Evolutionary conservation across 345 rosid species (phyloP).

Genomic region (Acer campestre): DNA sequence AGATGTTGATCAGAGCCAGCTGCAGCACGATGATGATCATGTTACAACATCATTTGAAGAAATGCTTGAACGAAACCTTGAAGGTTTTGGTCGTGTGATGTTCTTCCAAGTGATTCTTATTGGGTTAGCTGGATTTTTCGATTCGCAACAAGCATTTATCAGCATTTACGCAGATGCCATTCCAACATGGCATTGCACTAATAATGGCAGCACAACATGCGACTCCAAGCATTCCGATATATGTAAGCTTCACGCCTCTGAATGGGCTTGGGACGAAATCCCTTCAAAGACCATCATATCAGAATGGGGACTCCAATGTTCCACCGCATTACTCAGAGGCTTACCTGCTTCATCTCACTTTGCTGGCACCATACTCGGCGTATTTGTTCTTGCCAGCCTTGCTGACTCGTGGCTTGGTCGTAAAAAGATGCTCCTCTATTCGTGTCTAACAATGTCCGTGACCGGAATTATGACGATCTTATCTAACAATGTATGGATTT

Average conservation of each 20-base stretch:
- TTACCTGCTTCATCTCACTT: constrained; percentile 42
- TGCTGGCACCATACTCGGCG: too few relatives aligned
- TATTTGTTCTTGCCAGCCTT: constrained; percentile 36
- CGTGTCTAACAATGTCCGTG: constrained; percentile 42
- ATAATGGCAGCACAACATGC: constrained; percentile 13
- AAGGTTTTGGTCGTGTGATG: constrained; percentile 38
- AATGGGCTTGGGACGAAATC: constrained; percentile 52
- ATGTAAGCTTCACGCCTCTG: constrained; percentile 33
- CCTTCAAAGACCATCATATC: constrained; percentile 43
- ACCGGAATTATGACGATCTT: constrained; percentile 35
- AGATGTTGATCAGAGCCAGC: too few relatives aligned
- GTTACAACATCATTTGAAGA: constrained; percentile 24
- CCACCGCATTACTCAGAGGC: constrained; percentile 42
- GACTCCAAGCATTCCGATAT: constrained; percentile 20
- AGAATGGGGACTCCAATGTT: constrained; percentile 55
- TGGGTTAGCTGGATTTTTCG: constrained; percentile 48
- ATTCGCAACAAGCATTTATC: constrained; percentile 66
- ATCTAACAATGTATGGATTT: constrained; percentile 4
- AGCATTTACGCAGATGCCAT: constrained; percentile 53
- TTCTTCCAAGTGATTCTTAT: constrained; percentile 49
- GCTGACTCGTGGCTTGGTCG: constrained; percentile 62
- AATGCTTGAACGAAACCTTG: constrained; percentile 34
- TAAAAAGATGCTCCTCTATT: constrained; percentile 48
- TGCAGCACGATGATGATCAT: too few relatives aligned
- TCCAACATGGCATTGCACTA: constrained; percentile 55